Percentiles rank a stretch among this genome's conserved stretches.
phyloP scores from a whole-genome alignment of 2,329 filamentous ascomycete species.

The Aplosporella prunicola region DNA sequence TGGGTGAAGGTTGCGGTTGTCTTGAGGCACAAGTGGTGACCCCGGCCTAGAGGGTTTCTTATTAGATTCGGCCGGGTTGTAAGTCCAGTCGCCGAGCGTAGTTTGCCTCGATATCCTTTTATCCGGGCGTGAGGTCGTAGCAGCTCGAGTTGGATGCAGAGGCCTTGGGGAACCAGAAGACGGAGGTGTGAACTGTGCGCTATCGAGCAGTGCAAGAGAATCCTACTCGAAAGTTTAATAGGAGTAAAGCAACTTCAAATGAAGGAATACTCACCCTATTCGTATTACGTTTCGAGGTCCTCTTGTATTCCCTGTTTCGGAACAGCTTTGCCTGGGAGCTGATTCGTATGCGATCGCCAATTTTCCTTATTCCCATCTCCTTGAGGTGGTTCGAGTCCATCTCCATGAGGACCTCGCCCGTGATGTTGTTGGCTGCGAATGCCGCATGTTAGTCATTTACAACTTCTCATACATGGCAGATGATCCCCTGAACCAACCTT shows the following conservation, averaged over 20 bases:
- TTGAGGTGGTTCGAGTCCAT: conserved; percentile 94
- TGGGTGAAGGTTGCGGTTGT: conserved; percentile 43
- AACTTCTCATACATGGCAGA: background rate
- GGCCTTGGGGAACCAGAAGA: conserved; percentile 58
- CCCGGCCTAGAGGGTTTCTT: conserved; percentile 58
- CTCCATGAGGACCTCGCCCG: conserved; percentile 90
- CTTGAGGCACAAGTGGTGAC: conserved; percentile 58
- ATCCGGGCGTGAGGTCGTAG: conserved; percentile 35
- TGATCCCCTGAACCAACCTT: conserved; percentile 38
- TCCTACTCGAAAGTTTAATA: conserved; percentile 46
- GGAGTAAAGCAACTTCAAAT: conserved; percentile 10
- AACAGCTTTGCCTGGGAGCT: conserved; percentile 42
- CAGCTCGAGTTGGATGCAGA: conserved; percentile 43
- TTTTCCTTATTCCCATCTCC: conserved; percentile 97
- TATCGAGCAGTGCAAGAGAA: conserved; percentile 72
- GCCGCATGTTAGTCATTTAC: too few species aligned
- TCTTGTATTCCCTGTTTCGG: conserved; percentile 39
- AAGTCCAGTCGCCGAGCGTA: conserved; percentile 23
- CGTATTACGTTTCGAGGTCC: conserved; percentile 53
- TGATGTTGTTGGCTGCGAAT: conserved; percentile 76
- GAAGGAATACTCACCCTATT: conserved; percentile 55
- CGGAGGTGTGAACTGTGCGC: conserved; percentile 49
- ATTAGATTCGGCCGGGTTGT: conserved; percentile 31
- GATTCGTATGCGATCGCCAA: conserved; percentile 89
- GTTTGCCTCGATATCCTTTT: conserved; percentile 41